Conservation (phyloP, 805 yeast species). For the Wickerhamomyces hampshirensis region DNA sequence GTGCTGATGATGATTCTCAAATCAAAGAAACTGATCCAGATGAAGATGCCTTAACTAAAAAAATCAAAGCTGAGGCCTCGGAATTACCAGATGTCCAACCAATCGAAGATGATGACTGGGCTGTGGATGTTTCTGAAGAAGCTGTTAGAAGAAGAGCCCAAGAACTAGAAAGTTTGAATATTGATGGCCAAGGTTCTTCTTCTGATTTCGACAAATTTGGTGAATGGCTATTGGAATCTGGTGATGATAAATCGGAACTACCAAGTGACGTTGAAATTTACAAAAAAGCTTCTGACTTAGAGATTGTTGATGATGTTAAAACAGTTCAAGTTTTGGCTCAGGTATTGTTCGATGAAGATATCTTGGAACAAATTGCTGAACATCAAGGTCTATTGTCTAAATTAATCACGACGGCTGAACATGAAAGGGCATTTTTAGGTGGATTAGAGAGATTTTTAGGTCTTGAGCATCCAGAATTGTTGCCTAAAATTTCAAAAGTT, state of each 20-base stretch:
- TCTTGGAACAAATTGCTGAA: conserved; percentile 62
- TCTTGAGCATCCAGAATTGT: conserved; percentile 65
- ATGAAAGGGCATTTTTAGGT: conserved; percentile 87
- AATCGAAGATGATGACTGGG: conserved; percentile 92
- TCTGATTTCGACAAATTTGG: conserved; percentile 72
- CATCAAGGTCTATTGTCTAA: conserved; percentile 84
- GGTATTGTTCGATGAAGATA: conserved; percentile 74
- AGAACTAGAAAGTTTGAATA: conserved; percentile 66
- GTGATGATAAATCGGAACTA: conserved; percentile 51
- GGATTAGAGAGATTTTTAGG: conserved; percentile 95
- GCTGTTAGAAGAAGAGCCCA: conserved; percentile 90
- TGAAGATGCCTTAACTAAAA: conserved; percentile 71
- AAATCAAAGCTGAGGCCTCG: conserved; percentile 81
- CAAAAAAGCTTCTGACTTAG: conserved; percentile 80
- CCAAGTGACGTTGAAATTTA: conserved; percentile 88
- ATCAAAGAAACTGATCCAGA: conserved; percentile 61
- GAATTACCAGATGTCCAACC: conserved; percentile 54
- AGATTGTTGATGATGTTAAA: conserved; percentile 63
- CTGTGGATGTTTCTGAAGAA: conserved; percentile 94
- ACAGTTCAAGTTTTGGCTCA: conserved; percentile 92
- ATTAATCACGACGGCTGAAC: conserved; percentile 59
- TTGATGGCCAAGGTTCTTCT: conserved; percentile 36
- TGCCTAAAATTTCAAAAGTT: conserved; percentile 74
- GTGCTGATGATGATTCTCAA: conserved; percentile 32
- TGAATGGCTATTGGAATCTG: conserved; percentile 65